Conservation (phyloP, 208 protist species). For the Porcisia hertigi region DNA sequence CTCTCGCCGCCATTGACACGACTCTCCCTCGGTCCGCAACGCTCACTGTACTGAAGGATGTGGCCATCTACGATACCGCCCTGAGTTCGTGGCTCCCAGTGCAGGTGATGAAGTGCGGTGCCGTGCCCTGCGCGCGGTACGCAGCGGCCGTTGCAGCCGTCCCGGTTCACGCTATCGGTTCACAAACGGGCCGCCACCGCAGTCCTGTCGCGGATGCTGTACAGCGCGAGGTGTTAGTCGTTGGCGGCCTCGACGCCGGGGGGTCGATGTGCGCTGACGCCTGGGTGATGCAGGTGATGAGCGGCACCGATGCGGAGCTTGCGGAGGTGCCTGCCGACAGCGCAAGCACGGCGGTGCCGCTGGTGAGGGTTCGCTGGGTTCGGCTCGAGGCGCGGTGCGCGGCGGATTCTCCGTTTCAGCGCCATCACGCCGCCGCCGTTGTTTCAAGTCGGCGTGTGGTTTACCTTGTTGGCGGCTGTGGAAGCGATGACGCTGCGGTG, state of each 20-base stretch:
- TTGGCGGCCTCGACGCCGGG: slow-evolving; percentile 63
- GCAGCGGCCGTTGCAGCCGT: slow-evolving; percentile 52
- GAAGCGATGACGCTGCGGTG: background rate
- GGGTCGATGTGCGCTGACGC: slow-evolving; percentile 59
- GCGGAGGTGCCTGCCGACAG: slow-evolving; percentile 15
- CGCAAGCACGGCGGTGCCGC: background rate
- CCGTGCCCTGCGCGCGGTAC: slow-evolving; percentile 41
- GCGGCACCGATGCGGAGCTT: slow-evolving; percentile 20
- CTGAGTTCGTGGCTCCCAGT: slow-evolving; percentile 50
- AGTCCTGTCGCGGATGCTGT: slow-evolving; percentile 18
- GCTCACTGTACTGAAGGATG: slow-evolving; percentile 35
- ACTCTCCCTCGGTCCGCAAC: slow-evolving; percentile 3
- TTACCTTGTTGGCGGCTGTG: slow-evolving; percentile 56
- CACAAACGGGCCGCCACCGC: background rate
- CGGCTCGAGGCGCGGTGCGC: slow-evolving; percentile 10
- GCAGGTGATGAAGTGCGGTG: slow-evolving; percentile 40
- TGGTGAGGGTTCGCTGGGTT: slow-evolving; percentile 29
- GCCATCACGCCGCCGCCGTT: slow-evolving; percentile 43
- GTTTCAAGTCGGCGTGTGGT: slow-evolving; percentile 41
- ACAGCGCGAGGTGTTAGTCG: slow-evolving; percentile 59
- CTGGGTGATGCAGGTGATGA: slow-evolving; percentile 62
- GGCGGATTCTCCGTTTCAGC: slow-evolving; percentile 10
- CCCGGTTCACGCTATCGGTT: slow-evolving; percentile 21
- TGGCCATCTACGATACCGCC: slow-evolving; percentile 51
- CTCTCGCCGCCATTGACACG: slow-evolving; percentile 6